These are phyloP conservation scores for Fusarium mundagurra DNA, from an alignment of 2,329 filamentous ascomycete genomes.

Conservation along the genomic window DNA sequence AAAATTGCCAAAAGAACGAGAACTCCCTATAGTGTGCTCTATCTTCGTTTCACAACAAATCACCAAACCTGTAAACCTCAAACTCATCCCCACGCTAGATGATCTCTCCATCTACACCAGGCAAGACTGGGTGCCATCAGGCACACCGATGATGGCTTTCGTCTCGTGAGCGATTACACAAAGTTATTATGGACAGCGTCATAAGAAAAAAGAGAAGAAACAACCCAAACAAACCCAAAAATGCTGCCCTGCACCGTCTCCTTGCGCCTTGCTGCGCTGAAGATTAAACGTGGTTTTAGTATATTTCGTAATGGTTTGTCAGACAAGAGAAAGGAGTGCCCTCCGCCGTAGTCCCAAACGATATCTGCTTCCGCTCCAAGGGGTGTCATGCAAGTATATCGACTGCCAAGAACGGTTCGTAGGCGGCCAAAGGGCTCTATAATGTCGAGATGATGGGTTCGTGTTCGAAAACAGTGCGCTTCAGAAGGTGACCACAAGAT, in stretches of 20 bases:
- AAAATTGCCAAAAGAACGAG: constrained; percentile 44
- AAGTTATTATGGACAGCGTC: constrained; percentile 45
- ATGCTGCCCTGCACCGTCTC: constrained; percentile 52
- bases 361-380: constrained; percentile 28
- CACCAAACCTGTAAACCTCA: constrained; percentile 34
- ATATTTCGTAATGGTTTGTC: constrained; percentile 50
- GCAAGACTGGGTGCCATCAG: constrained; percentile 25
- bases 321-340: constrained; percentile 44
- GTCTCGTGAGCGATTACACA: constrained; percentile 38
- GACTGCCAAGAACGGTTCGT: constrained; percentile 28
- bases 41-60: constrained; percentile 45
- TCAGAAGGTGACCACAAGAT: constrained; percentile 3
- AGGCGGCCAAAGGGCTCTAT: constrained; percentile 36
- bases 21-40: constrained; percentile 47
- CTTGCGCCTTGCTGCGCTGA: constrained; percentile 51
- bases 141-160: constrained; percentile 20
- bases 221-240: constrained; percentile 49
- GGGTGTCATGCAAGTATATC: constrained; percentile 34
- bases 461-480: constrained; percentile 21
- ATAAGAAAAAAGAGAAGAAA: constrained; percentile 46
- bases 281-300: constrained; percentile 49
- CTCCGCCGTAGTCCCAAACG: constrained; percentile 37
- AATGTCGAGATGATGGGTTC: constrained; percentile 28
- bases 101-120: constrained; percentile 27
- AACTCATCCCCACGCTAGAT: constrained; percentile 40